A percentile compares a stretch with the other conserved stretches of the same genome.
phyloP scores from a whole-genome alignment of 805 yeast genomes.

The Tanozyma kutaoensis region DNA sequence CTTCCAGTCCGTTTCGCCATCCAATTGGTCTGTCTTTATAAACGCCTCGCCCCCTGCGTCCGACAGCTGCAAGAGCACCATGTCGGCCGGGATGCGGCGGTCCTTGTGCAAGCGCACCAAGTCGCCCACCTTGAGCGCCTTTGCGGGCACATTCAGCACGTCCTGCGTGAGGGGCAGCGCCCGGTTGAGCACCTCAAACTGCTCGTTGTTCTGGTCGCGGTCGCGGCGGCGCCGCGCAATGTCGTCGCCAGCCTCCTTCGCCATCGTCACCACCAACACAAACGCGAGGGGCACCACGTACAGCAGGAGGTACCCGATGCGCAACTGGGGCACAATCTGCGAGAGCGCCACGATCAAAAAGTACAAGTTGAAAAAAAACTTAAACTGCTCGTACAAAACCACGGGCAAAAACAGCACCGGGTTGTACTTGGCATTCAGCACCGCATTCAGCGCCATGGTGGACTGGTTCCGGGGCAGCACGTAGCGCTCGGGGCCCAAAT shows the following conservation, averaged over 20 bases:
- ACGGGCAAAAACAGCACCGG: slow-evolving; percentile 80
- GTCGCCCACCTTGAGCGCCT: slow-evolving; percentile 75
- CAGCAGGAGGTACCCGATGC: slow-evolving; percentile 89
- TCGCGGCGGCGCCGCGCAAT: slow-evolving; percentile 84
- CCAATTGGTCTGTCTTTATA: slow-evolving; percentile 93
- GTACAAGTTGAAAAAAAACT: slow-evolving; percentile 88
- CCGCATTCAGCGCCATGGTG: slow-evolving; percentile 47
- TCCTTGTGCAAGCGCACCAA: slow-evolving; percentile 68
- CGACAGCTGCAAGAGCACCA: slow-evolving; percentile 71
- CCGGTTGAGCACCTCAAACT: slow-evolving; percentile 51
- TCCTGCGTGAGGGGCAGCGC: slow-evolving; percentile 8
- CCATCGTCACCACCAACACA: slow-evolving; percentile 85
- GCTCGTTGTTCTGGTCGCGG: slow-evolving; percentile 74
- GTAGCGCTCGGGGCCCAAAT: slow-evolving; percentile 14
- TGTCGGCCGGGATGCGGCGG: slow-evolving; percentile 86
- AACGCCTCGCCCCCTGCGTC: slow-evolving; percentile 65
- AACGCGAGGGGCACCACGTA: slow-evolving; percentile 91
- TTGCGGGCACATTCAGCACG: slow-evolving; percentile 27
- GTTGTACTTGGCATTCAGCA: slow-evolving; percentile 90
- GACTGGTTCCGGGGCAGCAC: slow-evolving; percentile 23
- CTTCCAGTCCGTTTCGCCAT: slow-evolving; percentile 99
- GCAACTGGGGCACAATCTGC: slow-evolving; percentile 75
- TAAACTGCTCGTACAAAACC: slow-evolving; percentile 88
- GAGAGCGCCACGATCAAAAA: slow-evolving; percentile 88
- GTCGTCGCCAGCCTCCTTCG: slow-evolving; percentile 93